Conservation (phyloP, 805 yeast species). For the Cyberlindnera euphorbiae region DNA sequence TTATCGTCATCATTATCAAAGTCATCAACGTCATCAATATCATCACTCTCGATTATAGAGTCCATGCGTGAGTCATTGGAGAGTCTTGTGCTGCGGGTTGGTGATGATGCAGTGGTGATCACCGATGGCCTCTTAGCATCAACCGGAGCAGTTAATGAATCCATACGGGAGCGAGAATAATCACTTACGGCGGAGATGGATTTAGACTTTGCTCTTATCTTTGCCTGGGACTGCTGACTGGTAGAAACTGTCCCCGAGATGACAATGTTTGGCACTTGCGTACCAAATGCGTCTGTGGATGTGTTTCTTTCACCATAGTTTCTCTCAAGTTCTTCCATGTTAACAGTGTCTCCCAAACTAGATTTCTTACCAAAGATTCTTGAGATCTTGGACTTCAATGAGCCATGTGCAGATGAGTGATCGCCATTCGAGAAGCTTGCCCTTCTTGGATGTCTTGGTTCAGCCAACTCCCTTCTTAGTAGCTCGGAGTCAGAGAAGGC, state of each 20-base stretch:
- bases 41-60: neutral
- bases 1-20: constrained; percentile 13
- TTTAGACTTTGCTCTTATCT: too few species aligned
- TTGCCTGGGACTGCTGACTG: too few species aligned
- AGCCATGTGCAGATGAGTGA: constrained; percentile 1
- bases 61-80: too few species aligned
- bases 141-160: too few species aligned
- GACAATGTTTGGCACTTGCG: too few species aligned
- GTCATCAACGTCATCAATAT: constrained; percentile 21
- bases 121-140: too few species aligned
- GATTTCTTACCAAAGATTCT: constrained; percentile 14
- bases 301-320: constrained; percentile 1
- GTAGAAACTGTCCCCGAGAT: too few species aligned
- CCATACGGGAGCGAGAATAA: too few species aligned
- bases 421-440: constrained; percentile 17
- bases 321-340: constrained; percentile 8
- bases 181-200: too few species aligned
- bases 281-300: neutral
- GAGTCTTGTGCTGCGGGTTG: too few species aligned
- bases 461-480: constrained; percentile 23
- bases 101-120: too few species aligned
- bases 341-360: neutral
- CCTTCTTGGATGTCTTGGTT: constrained; percentile 19
- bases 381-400: constrained; percentile 10
- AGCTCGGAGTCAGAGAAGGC: constrained; percentile 26